Evolutionary conservation across 768 basidiomycete species (phyloP), one percentile per base, ranked within the genome.

Genomic region (Hypholoma sublateritium): DNA sequence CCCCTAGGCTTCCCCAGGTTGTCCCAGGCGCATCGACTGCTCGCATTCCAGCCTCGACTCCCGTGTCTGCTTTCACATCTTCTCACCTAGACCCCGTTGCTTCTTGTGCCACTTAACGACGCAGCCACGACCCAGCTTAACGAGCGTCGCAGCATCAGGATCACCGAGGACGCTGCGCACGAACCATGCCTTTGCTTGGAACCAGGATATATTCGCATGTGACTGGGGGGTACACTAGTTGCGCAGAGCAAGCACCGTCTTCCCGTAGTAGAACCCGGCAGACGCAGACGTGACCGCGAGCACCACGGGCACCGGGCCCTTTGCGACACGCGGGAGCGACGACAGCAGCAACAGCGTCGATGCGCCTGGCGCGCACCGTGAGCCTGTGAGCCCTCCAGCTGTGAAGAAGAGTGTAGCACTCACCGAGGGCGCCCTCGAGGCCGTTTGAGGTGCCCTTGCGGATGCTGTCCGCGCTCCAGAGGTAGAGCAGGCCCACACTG

Each of bases 371-470:
- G 35, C 36, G 5, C 6, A 56, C 3, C 41, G n/a, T 42, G 5
- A 35, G 44, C 19, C 3, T 32, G n/a, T 42, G 5, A 35, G 44
- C 19, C 39, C 28, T n/a, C 17, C 24, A 19, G 11, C 16, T n/a
- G 28, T 13, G 41, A 19, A 16, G 19, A 28, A 1, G 17, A 17
- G 36, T 25, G 36, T 12, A 16, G 34, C 35, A 64, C 80, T 66
- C 67, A 86, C 92, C 91, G 13, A 93, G 77, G 37, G 91, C 92
- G 28, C 79, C 83, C 67, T 93, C 88, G 53, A 92, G 72, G n/a
- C 92, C 89, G 60, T 89, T 86, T 2, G 82, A 66, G 12, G 83
- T 81, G 36, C 89, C 88, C 66, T 81, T 89, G 58, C 86, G 84
- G 61, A 94, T 88, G 66, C 77, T 78, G 59, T 90, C 82, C 36